These are phyloP conservation scores for Auxenochlorella protothecoides DNA, from an alignment of 139 green algal genomes.

Conservation along the genomic window DNA sequence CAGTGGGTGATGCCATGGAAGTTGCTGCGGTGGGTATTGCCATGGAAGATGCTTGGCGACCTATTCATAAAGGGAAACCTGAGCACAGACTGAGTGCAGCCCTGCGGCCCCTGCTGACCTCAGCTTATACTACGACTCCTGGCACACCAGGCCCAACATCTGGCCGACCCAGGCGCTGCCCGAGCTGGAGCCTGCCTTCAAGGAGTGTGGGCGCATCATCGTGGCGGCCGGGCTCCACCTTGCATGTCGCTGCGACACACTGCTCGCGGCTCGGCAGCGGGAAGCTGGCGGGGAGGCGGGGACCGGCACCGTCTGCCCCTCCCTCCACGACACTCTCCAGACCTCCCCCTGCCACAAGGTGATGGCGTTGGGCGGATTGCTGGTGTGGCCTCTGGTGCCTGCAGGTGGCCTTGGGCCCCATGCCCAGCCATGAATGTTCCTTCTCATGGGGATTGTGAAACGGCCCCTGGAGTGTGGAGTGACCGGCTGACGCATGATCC, in stretches of 20 bases:
- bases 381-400: no score
- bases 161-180: slow-evolving; percentile 56
- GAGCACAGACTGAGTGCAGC: no score
- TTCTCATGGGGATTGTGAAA: no score
- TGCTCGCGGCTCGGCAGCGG: neutral
- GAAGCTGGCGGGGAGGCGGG: slow-evolving; percentile 1
- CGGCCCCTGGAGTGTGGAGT: no score
- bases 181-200: slow-evolving; percentile 52
- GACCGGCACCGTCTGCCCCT: neutral
- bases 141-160: slow-evolving; percentile 41
- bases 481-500: no score
- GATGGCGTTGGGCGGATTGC: neutral
- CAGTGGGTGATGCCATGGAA: neutral
- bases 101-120: no score
- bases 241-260: slow-evolving; percentile 30
- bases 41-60: neutral
- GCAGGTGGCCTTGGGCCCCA: no score
- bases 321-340: slow-evolving; percentile 17
- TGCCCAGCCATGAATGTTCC: no score
- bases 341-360: slow-evolving; percentile 29
- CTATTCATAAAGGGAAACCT: no score
- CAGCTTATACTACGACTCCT: no score
- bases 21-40: neutral
- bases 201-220: slow-evolving; percentile 47
- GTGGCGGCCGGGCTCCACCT: slow-evolving; percentile 41